These are phyloP conservation scores for Sporothrix phasma DNA, from an alignment of 2,329 filamentous ascomycete species.

Conservation along the genomic window DNA sequence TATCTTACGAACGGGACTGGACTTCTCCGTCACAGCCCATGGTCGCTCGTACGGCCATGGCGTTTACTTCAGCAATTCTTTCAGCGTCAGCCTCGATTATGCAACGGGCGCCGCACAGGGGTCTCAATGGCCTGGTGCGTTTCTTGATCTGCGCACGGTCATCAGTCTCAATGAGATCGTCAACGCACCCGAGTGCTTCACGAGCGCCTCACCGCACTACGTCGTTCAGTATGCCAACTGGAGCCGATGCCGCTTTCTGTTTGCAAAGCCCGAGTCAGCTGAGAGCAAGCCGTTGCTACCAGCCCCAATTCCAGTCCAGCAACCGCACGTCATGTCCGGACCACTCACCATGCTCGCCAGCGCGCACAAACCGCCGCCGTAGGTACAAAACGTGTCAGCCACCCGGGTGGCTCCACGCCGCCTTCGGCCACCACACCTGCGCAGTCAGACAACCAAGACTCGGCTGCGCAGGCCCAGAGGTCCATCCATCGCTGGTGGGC, in stretches of 20 bases:
- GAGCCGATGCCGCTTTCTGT: slow-evolving; percentile 83
- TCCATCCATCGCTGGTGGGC: not conserved
- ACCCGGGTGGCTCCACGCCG: not conserved
- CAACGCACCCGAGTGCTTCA: slow-evolving; percentile 57
- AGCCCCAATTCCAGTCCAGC: not conserved
- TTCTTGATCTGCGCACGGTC: slow-evolving; percentile 47
- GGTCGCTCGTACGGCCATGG: slow-evolving; percentile 70
- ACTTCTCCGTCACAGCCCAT: slow-evolving; percentile 53
- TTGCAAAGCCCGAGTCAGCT: slow-evolving; percentile 27
- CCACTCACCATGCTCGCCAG: not conserved
- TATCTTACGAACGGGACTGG: slow-evolving; percentile 72
- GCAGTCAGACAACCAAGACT: not conserved
- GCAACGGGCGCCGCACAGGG: slow-evolving; percentile 7
- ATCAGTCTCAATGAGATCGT: slow-evolving; percentile 79
- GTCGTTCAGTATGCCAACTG: slow-evolving; percentile 71
- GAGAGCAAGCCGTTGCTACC: not conserved
- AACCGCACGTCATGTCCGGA: not conserved
- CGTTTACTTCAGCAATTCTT: slow-evolving; percentile 64
- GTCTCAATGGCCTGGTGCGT: slow-evolving; percentile 54
- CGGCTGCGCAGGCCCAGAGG: not conserved
- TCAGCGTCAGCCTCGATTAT: slow-evolving; percentile 48
- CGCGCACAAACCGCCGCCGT: not conserved
- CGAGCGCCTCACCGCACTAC: slow-evolving; percentile 46
- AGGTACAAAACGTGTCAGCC: not conserved
- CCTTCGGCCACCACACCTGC: not conserved